Base-by-base conservation (phyloP, 2,329 filamentous ascomycete species). In the Epicoccum nigrum region DNA sequence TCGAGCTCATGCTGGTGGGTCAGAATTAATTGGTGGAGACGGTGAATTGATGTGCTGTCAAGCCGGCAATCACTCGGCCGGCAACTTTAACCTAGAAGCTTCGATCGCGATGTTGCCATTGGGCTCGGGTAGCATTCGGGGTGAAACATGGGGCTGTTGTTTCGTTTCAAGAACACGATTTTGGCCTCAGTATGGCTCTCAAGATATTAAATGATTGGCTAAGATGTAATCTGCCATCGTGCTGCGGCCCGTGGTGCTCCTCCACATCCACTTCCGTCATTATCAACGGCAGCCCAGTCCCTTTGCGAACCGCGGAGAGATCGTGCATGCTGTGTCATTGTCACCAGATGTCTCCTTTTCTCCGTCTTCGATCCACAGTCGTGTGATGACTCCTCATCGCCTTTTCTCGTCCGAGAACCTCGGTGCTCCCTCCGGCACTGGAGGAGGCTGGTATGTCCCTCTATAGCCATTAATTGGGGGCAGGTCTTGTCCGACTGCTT, bases 401-500 rank as follows among this genome's bases (percentile, higher is more conserved):
- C 69, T 65, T 58, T 73, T 74, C 54, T 74, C 72, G 34, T 71
- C 69, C 19, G 67, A 66, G 38, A 73, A 70, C 17, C 70, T 55
- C 7, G 69, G 68, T 39, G 66, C 71, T 5, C 67, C 72, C 42
- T 74, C 72, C 4, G 69, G 70, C 25, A 66, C 60, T 34, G 70
- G 70, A 28, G 77, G 77, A 15, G 77, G 76, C 47, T 69, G 74
- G 69, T 89, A 92, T 12, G 84, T 85, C 21, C 87, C 85, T 63
- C 92, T 80, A 20, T 87, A 77, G 54, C 86, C 88, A 68, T 90
- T 83, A 48, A 91, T 84, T 1, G 90, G 89, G 28, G 84, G 87
- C 55, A 94, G 75, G 51, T 86, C 84, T 58, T 90, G 87, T 6
- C 91, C 92, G 75, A 97, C 87, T 11, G 91, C 92, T 73, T 97